Conservation (phyloP, 2,329 filamentous ascomycete genomes). For the Neonectria coccinea region DNA sequence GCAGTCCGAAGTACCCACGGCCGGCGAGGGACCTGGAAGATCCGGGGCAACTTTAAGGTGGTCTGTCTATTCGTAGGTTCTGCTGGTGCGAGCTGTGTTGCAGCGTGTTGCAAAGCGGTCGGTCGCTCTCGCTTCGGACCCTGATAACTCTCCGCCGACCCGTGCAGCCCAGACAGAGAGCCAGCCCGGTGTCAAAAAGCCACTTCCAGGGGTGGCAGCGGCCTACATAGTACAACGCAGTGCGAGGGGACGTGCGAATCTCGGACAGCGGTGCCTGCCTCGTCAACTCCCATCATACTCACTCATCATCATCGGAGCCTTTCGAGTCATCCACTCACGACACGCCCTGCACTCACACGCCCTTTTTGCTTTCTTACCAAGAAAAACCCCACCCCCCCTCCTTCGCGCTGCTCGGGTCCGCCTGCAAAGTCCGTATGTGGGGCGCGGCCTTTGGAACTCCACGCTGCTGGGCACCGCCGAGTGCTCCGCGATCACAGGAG, state of each 20-base stretch:
- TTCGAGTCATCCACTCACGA: conserved; percentile 29
- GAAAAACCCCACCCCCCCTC: conserved; percentile 29
- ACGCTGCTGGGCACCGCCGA: conserved; percentile 42
- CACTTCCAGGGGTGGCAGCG: neutral
- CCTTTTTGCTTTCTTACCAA: conserved; percentile 14
- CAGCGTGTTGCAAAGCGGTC: neutral
- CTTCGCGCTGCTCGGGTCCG: conserved; percentile 48
- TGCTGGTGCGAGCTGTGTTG: conserved; percentile 24
- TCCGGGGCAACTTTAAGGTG: conserved; percentile 11
- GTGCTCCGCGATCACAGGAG: conserved; percentile 41
- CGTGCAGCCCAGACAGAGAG: neutral
- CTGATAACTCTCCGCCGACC: neutral
- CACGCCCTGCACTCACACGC: conserved; percentile 8
- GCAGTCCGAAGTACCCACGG: conserved; percentile 36
- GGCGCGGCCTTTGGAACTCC: conserved; percentile 37
- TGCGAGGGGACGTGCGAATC: neutral
- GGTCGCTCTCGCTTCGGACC: neutral
- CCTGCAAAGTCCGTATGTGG: conserved; percentile 49
- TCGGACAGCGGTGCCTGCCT: neutral
- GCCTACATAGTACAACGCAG: neutral
- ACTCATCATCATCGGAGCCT: neutral
- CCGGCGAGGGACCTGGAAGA: conserved; percentile 32
- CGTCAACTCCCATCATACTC: neutral
- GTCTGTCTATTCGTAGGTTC: conserved; percentile 9
- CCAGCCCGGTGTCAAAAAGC: neutral